Base-by-base conservation (phyloP, 768 basidiomycete species). In the Gelatoporia subvermispora region DNA sequence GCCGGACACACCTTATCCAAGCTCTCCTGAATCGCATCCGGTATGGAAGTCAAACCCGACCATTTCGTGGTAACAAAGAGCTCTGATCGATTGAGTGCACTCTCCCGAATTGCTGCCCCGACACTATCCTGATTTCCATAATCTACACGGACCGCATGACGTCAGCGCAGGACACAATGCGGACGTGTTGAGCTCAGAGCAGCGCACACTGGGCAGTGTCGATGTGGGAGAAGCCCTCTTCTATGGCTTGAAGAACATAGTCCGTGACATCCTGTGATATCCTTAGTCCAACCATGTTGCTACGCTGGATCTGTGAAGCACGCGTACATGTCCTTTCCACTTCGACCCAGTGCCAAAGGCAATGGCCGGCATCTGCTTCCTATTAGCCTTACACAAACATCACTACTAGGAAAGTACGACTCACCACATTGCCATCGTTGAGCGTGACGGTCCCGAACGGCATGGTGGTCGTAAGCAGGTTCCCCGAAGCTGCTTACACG, bases 341-440 rank as follows among this genome's bases (percentile, higher is more conserved):
- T 66, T 74, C 24, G 69, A 72, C 7, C 82, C 82, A 0, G 82
- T 77, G 1, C 84, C 83, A 61, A 75, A 84, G 0, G 81, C 83
- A 47, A 86, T 77, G 16, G 66, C 62, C 11, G 84, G 84, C 39
- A 85, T 76, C 79, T 83, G 36, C n/a, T n/a, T n/a, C n/a, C n/a
- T n/a, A n/a, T n/a, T 11, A 47, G 23, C 45, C 7, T 42, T n/a
- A 35, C 8, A 7, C 34, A 22, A 18, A 22, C 15, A 34, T n/a
- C n/a, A 18, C 17, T n/a, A 11, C 7, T 8, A 17, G 18, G 2
- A 7, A 21, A 22, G 17, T 9, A 3, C 2, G 3, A 31, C 53
- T 22, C 21, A 69, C 70, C 64, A 65, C 49, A 40, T 57, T 64
- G 45, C 71, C 71, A 45, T 72, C 68, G 47, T 69, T 70, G 21